Percentiles rank a stretch among this genome's conserved stretches.
These are phyloP conservation scores for Plectosphaerella cucumerina DNA, from an alignment of 2,329 filamentous ascomycete genomes.

Conservation along the genomic window DNA sequence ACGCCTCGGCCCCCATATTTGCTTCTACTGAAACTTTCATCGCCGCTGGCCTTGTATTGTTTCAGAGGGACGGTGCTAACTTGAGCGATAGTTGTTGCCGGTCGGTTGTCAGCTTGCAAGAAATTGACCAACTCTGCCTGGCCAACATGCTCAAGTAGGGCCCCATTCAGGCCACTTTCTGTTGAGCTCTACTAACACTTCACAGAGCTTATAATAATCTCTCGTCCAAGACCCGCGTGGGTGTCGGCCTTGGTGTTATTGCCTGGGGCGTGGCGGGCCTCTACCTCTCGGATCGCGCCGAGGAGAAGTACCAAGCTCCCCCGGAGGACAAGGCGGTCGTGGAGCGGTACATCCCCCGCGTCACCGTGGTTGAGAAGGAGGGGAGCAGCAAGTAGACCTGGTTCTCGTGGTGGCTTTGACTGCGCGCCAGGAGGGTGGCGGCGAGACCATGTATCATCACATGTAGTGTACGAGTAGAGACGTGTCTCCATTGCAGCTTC, in stretches of 20 bases:
- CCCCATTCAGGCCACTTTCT: slow-evolving; percentile 6
- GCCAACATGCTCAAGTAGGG: background rate
- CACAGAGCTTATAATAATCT: slow-evolving; percentile 67
- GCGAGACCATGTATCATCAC: no score
- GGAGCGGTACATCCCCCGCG: slow-evolving; percentile 55
- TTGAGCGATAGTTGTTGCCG: no score
- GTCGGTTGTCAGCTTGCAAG: no score
- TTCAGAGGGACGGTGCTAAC: no score
- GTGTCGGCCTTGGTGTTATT: slow-evolving; percentile 71
- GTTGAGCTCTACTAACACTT: slow-evolving; percentile 11
- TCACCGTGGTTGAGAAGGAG: slow-evolving; percentile 55
- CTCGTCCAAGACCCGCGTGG: slow-evolving; percentile 62
- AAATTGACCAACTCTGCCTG: no score
- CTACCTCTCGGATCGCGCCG: slow-evolving; percentile 68
- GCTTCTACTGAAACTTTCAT: no score
- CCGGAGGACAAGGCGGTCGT: slow-evolving; percentile 69
- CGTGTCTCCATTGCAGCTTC: no score
- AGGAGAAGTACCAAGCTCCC: slow-evolving; percentile 67
- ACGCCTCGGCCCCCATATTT: no score
- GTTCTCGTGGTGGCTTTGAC: background rate
- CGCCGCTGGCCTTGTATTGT: no score
- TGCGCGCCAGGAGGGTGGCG: no score
- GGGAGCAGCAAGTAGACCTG: background rate
- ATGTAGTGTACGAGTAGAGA: no score
- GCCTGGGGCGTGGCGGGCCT: slow-evolving; percentile 72